phyloP scores from a whole-genome alignment of 2,329 filamentous ascomycete genomes.

The Amauroascus verrucosus region DNA sequence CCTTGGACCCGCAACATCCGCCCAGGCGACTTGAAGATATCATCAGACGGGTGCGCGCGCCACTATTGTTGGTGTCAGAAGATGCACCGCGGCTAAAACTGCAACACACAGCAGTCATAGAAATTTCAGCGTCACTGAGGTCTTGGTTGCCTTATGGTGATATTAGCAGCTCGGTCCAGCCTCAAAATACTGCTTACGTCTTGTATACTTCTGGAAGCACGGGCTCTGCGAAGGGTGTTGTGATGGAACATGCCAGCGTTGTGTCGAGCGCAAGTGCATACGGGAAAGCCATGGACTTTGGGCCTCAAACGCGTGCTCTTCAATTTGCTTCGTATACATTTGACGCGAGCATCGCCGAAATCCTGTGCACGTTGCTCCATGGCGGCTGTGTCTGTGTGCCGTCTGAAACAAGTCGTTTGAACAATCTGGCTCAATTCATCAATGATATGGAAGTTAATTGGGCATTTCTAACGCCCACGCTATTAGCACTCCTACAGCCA shows the following conservation, averaged over 20 bases:
- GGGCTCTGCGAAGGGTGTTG: constrained; percentile 25
- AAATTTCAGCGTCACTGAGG: background rate
- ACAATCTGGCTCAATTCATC: constrained; percentile 32
- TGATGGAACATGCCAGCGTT: constrained; percentile 28
- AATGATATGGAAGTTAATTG: background rate
- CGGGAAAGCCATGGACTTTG: constrained; percentile 20
- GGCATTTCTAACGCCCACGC: constrained; percentile 20
- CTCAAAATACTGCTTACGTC: constrained; percentile 40
- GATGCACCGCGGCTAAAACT: background rate
- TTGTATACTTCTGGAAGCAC: constrained; percentile 29
- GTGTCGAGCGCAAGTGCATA: constrained; percentile 25
- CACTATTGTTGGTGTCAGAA: background rate
- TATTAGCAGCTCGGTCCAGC: background rate
- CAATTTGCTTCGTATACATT: constrained; percentile 37
- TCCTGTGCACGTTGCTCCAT: constrained; percentile 42
- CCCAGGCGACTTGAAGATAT: constrained; percentile 15
- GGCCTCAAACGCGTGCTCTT: constrained; percentile 34
- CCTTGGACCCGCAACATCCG: constrained; percentile 14
- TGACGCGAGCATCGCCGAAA: constrained; percentile 81
- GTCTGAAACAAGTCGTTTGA: constrained; percentile 32
- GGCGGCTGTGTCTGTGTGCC: constrained; percentile 39
- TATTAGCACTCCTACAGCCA: constrained; percentile 25
- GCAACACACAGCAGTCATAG: background rate
- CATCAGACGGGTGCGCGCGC: background rate
- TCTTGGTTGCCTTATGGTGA: background rate